phyloP scores from a whole-genome alignment of 2,329 filamentous ascomycete species.

The Curvularia eragrostidis region DNA sequence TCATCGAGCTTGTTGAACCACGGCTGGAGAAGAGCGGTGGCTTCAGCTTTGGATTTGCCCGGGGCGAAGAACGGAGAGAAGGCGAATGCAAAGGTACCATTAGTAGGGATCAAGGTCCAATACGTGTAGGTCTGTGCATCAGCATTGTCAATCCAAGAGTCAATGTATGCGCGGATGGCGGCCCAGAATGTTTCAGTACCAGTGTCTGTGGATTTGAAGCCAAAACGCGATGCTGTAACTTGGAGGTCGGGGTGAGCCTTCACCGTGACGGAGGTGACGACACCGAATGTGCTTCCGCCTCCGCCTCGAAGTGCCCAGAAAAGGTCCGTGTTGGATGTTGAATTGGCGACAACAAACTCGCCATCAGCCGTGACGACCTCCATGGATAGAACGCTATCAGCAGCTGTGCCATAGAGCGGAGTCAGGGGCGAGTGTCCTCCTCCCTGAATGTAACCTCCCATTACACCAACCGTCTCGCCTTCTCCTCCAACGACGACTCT shows the following conservation, averaged over 20 bases:
- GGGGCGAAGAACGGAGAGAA: constrained; percentile 48
- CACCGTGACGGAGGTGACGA: constrained; percentile 45
- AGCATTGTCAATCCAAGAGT: constrained; percentile 46
- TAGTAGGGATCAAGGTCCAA: constrained; percentile 42
- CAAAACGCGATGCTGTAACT: constrained; percentile 42
- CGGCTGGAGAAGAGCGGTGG: constrained; percentile 40
- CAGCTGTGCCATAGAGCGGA: constrained; percentile 51
- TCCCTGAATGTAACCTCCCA: constrained; percentile 53
- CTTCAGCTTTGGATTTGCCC: constrained; percentile 39
- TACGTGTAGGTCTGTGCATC: constrained; percentile 47
- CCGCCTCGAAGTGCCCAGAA: constrained; percentile 49
- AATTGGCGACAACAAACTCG: constrained; percentile 40
- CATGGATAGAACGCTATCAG: constrained; percentile 46
- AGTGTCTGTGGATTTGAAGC: constrained; percentile 40
- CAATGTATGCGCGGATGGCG: constrained; percentile 37
- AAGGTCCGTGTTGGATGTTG: constrained; percentile 40
- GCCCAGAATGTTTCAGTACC: constrained; percentile 48
- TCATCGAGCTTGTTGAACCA: constrained; percentile 40
- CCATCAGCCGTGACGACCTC: constrained; percentile 45
- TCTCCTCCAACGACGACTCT: constrained; percentile 61
- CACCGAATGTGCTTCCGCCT: constrained; percentile 45
- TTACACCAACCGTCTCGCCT: constrained; percentile 59
- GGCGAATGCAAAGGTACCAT: constrained; percentile 42
- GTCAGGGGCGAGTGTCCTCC: constrained; percentile 64
- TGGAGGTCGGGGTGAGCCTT: constrained; percentile 44